Conservation (phyloP, 768 basidiomycete species). For the Leccinum pellstonianum region DNA sequence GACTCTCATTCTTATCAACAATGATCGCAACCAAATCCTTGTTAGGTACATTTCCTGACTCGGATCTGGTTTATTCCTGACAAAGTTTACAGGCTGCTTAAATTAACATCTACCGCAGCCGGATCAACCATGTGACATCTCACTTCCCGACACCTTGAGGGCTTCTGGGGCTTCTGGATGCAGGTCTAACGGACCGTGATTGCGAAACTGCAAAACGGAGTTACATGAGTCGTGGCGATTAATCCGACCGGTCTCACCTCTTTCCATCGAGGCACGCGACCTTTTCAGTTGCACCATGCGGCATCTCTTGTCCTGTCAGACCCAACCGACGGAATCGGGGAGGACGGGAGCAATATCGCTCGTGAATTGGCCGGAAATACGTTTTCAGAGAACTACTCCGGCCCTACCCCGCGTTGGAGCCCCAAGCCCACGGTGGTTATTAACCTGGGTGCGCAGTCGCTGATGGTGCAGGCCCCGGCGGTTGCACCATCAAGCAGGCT, state of each 20-base stretch:
- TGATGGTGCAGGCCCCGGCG: conserved; percentile 84
- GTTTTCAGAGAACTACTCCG: conserved; percentile 68
- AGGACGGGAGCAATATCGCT: conserved; percentile 85
- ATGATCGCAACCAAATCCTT: conserved; percentile 64
- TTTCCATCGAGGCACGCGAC: conserved; percentile 71
- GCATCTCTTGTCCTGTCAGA: conserved; percentile 38
- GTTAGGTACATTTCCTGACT: neutral
- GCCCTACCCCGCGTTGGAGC: conserved; percentile 34
- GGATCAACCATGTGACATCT: conserved; percentile 51
- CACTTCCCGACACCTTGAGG: conserved; percentile 68
- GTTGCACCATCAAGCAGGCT: conserved; percentile 76
- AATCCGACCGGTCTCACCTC: conserved; percentile 95
- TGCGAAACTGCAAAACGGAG: conserved; percentile 71
- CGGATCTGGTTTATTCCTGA: neutral
- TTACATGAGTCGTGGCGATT: conserved; percentile 79
- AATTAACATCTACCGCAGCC: conserved; percentile 57
- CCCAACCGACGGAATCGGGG: conserved; percentile 72
- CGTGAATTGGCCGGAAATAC: conserved; percentile 73
- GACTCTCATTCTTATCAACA: conserved; percentile 60
- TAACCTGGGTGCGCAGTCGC: conserved; percentile 60
- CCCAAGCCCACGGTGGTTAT: neutral
- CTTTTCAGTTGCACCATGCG: neutral
- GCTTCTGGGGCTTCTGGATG: conserved; percentile 54
- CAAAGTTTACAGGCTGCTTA: conserved; percentile 71
- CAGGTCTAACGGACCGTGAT: neutral